Evolutionary conservation across 1,284 basidiomycete species (phyloP), one percentile per base, ranked within the genome.

Genomic region (Taiwanofungus camphoratus): DNA sequence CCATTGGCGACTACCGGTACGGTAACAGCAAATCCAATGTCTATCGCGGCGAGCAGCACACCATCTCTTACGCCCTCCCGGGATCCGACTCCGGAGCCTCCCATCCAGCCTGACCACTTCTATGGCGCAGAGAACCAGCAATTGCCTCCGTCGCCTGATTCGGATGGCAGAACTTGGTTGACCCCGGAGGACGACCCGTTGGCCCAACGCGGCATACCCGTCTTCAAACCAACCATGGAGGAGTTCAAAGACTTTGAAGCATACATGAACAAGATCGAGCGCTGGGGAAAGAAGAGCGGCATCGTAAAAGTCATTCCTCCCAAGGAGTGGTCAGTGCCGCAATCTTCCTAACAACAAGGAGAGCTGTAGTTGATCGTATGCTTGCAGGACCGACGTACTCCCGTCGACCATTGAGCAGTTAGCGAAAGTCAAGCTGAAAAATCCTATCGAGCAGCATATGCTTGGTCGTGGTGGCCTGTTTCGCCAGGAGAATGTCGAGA

Each of bases 261-360:
- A 3, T 97, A 92, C 62, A 85, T 95, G 76, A 82, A 79, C 50
- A 77, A 67, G 46, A 76, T 96, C 30, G 90, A 92, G 60, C 76
- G 78, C 44, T 97, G 94, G 89, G 93, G 93, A 0, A 76, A 74
- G 62, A 73, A 74, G 43, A 92, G 89, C 52, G 92, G 93, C 16
- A 94, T 97, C 48, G 84, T 93, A 50, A 97, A 97, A 67, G 79
- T 97, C 52, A 86, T 97, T 49, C 93, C 93, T 31, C 93, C 93
- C 2, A 78, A 82, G 56, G 88, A 94, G 72, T 96, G 94, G 93
- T 88, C 49, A 59, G 82, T 70, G n/a, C 9, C 39, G 19, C 22
- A 9, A 8, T 36, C 36, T 37, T 33, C 20, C 41, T 47, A 11
- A 39, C 37, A 23, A 38, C 29, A 16, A 20, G n/a, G 21, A 13